These are phyloP conservation scores for Tillandsia leiboldiana DNA, from an alignment of 176 grass and related monocot species.

Conservation along the genomic window DNA sequence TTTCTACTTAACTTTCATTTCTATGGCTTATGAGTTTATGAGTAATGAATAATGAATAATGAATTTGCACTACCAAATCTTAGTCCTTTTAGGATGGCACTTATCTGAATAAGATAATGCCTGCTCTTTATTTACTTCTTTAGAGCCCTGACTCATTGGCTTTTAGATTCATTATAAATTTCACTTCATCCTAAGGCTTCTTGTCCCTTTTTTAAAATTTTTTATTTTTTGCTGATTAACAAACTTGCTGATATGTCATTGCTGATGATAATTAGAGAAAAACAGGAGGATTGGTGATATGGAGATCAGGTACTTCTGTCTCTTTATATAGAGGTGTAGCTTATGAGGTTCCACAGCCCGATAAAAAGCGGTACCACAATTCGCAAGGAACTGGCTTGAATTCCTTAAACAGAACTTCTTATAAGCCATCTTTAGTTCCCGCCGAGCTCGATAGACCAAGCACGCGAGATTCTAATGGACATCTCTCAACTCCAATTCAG, in stretches of 20 bases:
- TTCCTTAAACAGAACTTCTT: conserved; percentile 12
- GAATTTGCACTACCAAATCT: not conserved
- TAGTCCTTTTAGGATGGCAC: not conserved
- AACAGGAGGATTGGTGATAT: conserved; percentile 93
- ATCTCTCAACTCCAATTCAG: conserved; percentile 5
- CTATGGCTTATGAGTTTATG: not conserved
- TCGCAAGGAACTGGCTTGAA: conserved; percentile 25
- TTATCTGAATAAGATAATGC: not conserved
- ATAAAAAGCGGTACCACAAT: conserved; percentile 30
- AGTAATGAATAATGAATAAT: too few species aligned
- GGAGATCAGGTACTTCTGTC: conserved; percentile 86
- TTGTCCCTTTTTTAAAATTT: not conserved
- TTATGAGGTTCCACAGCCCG: conserved; percentile 41
- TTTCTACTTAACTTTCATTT: not conserved
- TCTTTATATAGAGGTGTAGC: conserved; percentile 76
- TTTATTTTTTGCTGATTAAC: not conserved
- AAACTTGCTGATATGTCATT: conserved; percentile 24
- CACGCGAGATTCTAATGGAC: not conserved
- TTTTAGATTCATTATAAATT: too few species aligned
- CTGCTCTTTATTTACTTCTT: too few species aligned
- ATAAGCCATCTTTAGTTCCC: not conserved
- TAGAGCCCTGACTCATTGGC: too few species aligned
- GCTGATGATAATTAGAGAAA: conserved; percentile 55
- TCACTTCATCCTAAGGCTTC: not conserved
- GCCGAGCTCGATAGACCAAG: not conserved